A percentile compares a stretch with the other conserved stretches of the same genome.
Conservation (phyloP, 495 filamentous ascomycete genomes). For the Aspergillus bridgeri region DNA sequence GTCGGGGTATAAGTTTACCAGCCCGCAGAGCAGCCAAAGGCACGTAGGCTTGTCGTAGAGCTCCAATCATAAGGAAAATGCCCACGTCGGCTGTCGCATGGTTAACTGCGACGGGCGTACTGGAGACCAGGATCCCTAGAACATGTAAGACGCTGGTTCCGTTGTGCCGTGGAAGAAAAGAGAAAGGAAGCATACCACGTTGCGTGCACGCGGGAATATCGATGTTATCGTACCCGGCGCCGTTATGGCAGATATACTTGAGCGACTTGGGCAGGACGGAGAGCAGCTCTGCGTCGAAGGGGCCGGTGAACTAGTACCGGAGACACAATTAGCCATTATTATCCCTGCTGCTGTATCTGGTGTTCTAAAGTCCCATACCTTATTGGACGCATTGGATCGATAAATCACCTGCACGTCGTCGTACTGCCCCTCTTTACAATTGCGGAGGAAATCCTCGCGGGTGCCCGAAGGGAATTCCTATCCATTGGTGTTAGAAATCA, state of each 20-base stretch:
- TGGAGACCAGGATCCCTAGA: slow-evolving; percentile 59
- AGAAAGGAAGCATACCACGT: slow-evolving; percentile 17
- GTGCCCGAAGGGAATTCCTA: slow-evolving; percentile 54
- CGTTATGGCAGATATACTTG: slow-evolving; percentile 81
- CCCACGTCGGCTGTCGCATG: slow-evolving; percentile 69
- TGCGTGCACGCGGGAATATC: slow-evolving; percentile 66
- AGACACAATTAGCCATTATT: not conserved
- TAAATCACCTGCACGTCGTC: slow-evolving; percentile 58
- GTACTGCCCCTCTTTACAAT: slow-evolving; percentile 52
- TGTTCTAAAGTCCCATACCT: slow-evolving; percentile 40
- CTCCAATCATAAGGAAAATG: slow-evolving; percentile 69
- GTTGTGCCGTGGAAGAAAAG: not conserved
- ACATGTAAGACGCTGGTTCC: not conserved
- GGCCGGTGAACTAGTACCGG: slow-evolving; percentile 49
- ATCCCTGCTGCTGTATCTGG: not conserved
- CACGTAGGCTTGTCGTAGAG: slow-evolving; percentile 62
- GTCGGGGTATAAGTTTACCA: too few relatives aligned
- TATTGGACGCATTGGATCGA: slow-evolving; percentile 55
- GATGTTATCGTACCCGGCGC: slow-evolving; percentile 82
- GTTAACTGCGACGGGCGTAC: slow-evolving; percentile 65
- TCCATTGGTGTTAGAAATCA: too few relatives aligned
- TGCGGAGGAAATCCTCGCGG: slow-evolving; percentile 49
- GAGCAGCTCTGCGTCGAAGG: slow-evolving; percentile 58
- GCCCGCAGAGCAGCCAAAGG: slow-evolving; percentile 58
- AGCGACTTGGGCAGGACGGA: slow-evolving; percentile 59